Evolutionary conservation across 768 basidiomycete genomes (phyloP), one percentile per base, ranked within the genome.

Genomic region (Clitopilus passeckerianus): DNA sequence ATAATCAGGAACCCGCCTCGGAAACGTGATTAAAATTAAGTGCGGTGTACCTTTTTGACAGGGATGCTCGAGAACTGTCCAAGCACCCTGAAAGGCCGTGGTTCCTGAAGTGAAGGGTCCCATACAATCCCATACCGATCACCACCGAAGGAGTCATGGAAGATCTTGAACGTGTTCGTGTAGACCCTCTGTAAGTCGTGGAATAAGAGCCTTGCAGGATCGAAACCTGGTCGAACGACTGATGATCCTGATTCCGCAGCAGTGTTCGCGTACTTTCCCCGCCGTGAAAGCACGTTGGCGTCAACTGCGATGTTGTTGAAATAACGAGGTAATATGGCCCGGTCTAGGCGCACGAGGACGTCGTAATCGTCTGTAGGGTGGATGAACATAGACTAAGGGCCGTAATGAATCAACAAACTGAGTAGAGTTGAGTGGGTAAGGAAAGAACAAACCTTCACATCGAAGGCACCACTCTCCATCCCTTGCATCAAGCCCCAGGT

Each of bases 311-410:
- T 66, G 52, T 87, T 86, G 67, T 98, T 92, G 61, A 81, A 73
- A 68, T 93, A 91, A 20, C 92, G 84, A 1, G 93, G 85, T 1
- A 93, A 72, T 1, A 80, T 71, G 14, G 75, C 55, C 0, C 86
- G 78, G 44, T 94, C 79, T 20, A 98, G 80, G 60, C 90, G 82
- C 34, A 98, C 76, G 7, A 97, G 63, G 64, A 98, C 81, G 65
- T 97, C 89, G 67, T 97, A 99, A 66, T 95, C 90, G 2, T 84
- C 77, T 2, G 84, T 82, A 0, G 95, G 91, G 64, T 96, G 93
- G 9, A 83, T 75, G 75, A 98, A 97, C 56, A 98, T 78, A n/a
- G 82, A 75, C 95, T 96, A 64, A 61, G 58, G 34, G 58, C 27
- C 23, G 18, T 44, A 14, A 27, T 30, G 23, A 15, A 37, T 16